These are phyloP conservation scores for Leishmania mexicana DNA, from an alignment of 208 protist species.

Conservation along the genomic window DNA sequence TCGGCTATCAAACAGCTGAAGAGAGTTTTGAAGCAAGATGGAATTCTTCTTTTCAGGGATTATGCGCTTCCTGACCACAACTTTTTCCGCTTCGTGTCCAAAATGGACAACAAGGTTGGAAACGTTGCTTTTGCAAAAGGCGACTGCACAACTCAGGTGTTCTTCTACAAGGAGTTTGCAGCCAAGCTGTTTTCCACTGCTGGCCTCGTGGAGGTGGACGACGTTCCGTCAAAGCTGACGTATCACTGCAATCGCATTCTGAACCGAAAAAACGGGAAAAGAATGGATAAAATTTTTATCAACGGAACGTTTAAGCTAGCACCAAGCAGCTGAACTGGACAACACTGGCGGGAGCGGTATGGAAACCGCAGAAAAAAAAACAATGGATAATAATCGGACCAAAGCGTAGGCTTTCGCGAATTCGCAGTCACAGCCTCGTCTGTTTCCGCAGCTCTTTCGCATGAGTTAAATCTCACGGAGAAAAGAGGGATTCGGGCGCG, in stretches of 20 bases:
- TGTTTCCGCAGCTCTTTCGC: neutral
- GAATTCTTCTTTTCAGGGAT: slow-evolving; percentile 73
- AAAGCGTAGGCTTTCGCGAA: too few relatives aligned
- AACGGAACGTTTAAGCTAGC: slow-evolving; percentile 67
- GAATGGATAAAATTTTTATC: slow-evolving; percentile 90
- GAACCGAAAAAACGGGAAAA: slow-evolving; percentile 83
- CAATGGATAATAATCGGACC: neutral
- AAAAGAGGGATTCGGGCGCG: neutral
- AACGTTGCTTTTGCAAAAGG: slow-evolving; percentile 62
- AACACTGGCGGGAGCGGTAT: neutral
- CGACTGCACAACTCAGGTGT: slow-evolving; percentile 76
- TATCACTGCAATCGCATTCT: slow-evolving; percentile 88
- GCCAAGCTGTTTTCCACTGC: slow-evolving; percentile 42
- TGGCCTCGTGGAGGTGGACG: slow-evolving; percentile 50
- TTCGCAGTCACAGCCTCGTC: neutral
- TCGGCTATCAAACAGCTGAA: slow-evolving; percentile 45
- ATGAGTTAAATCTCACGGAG: neutral
- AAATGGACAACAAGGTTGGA: slow-evolving; percentile 34
- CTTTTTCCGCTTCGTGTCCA: slow-evolving; percentile 74
- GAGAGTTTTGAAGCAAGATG: slow-evolving; percentile 44
- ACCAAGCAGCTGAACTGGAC: neutral
- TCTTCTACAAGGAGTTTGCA: slow-evolving; percentile 68
- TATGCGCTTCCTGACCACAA: slow-evolving; percentile 83
- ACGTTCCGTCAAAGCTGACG: slow-evolving; percentile 20
- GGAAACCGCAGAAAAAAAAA: neutral